A percentile compares a stretch with the other conserved stretches of the same genome.
Evolutionary conservation across 306 rosid species (phyloP).

Genomic region (Corylus heterophylla): DNA sequence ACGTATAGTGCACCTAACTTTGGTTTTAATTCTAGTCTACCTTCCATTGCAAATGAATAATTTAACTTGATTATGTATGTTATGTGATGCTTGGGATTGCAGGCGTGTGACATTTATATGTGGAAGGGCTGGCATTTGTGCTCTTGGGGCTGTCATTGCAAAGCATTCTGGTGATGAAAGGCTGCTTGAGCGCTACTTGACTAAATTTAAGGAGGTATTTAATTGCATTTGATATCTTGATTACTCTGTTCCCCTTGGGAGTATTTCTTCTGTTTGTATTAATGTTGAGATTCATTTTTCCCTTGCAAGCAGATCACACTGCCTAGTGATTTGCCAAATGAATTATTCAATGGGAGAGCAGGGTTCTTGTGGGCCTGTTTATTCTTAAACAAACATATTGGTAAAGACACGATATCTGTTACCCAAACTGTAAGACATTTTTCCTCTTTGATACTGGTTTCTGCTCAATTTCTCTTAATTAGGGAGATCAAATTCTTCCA

Average conservation of each 20-base stretch:
- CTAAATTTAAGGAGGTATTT: slow-evolving; percentile 57
- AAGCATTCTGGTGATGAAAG: slow-evolving; percentile 63
- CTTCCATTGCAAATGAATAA: neutral
- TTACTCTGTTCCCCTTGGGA: slow-evolving; percentile 18
- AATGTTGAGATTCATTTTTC: slow-evolving; percentile 2
- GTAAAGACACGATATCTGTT: slow-evolving; percentile 49
- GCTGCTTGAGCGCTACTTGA: slow-evolving; percentile 52
- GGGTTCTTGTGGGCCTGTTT: slow-evolving; percentile 83
- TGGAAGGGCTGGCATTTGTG: slow-evolving; percentile 79
- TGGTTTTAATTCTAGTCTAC: slow-evolving; percentile 4
- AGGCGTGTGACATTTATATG: slow-evolving; percentile 75
- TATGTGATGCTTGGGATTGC: slow-evolving; percentile 27
- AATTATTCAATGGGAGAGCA: slow-evolving; percentile 70
- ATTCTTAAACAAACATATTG: slow-evolving; percentile 75
- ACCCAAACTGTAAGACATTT: slow-evolving; percentile 44
- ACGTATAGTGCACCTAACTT: neutral
- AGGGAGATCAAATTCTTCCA: neutral
- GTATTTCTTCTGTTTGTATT: neutral
- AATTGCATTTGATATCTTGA: slow-evolving; percentile 6
- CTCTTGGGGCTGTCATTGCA: slow-evolving; percentile 78
- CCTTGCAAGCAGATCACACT: slow-evolving; percentile 56
- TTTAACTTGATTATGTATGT: slow-evolving; percentile 1
- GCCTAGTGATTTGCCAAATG: slow-evolving; percentile 66
- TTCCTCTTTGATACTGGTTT: slow-evolving; percentile 9
- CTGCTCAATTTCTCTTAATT: neutral